Conservation (phyloP, 2,329 filamentous ascomycete genomes). For the Magnaporthiopsis rhizophila region DNA sequence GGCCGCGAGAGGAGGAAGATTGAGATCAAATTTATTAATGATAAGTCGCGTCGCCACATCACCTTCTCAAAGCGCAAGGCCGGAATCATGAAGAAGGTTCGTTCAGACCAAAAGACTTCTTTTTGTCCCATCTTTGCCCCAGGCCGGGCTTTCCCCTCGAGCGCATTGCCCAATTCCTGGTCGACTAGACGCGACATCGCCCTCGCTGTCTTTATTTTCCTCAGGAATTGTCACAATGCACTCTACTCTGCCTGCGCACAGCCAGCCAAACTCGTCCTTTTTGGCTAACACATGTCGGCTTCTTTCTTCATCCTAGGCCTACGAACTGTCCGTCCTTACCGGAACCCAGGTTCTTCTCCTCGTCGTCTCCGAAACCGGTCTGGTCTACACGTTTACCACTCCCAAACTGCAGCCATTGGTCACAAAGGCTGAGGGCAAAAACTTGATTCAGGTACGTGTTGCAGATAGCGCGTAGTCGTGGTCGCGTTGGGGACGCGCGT, state of each 20-base stretch:
- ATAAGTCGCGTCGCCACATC: conserved; percentile 98
- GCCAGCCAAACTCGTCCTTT: too few relatives aligned
- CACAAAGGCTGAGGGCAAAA: conserved; percentile 98
- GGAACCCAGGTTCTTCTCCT: conserved; percentile 95
- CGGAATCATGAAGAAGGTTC: conserved; percentile 99
- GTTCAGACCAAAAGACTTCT: conserved; percentile 23
- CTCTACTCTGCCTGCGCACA: not conserved
- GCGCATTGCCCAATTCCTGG: not conserved
- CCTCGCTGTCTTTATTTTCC: not conserved
- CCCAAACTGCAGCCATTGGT: conserved; percentile 97
- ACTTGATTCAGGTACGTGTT: conserved; percentile 83
- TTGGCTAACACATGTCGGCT: conserved; percentile 10
- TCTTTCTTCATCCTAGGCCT: conserved; percentile 48
- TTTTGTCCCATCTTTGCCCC: not conserved
- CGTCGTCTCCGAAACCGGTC: conserved; percentile 92
- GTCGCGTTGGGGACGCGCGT: conserved; percentile 15
- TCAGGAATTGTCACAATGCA: not conserved
- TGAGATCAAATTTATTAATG: conserved; percentile 99
- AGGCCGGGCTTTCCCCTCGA: not conserved
- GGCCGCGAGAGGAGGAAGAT: conserved; percentile 98
- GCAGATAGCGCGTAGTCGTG: conserved; percentile 21
- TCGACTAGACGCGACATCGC: not conserved
- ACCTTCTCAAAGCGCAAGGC: conserved; percentile 99
- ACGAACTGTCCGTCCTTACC: conserved; percentile 93
- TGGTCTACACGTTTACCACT: conserved; percentile 97